phyloP scores from a whole-genome alignment of 1,139 yeast genomes.

The Kodamaea anthophila region DNA sequence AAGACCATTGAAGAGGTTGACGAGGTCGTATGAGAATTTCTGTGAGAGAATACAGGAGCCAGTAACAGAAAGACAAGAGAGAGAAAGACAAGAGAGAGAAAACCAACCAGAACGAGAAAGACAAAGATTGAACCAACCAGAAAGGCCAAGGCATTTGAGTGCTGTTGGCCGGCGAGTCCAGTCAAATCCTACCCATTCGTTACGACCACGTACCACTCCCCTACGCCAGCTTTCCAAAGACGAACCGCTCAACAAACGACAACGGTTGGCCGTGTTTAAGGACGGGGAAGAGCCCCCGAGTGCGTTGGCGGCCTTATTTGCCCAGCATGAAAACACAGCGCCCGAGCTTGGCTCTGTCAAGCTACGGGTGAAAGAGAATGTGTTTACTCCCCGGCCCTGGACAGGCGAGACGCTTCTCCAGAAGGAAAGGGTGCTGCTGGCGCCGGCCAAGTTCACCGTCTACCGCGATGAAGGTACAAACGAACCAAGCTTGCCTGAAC shows the following conservation, averaged over 20 bases:
- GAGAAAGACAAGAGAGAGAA: too few species aligned
- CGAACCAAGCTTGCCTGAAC: neutral
- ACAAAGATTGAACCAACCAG: too few species aligned
- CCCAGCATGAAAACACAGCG: constrained; percentile 14
- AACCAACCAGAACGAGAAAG: too few species aligned
- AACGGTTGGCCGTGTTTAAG: constrained; percentile 25
- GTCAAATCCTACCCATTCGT: too few species aligned
- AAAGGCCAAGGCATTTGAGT: too few species aligned
- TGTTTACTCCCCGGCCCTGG: constrained; percentile 56
- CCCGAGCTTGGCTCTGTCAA: constrained; percentile 44
- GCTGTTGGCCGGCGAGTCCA: too few species aligned
- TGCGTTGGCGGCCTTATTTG: constrained; percentile 27
- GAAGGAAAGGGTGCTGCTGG: constrained; percentile 11
- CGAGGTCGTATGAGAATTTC: constrained; percentile 45
- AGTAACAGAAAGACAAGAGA: too few species aligned
- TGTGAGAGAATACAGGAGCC: constrained; percentile 20
- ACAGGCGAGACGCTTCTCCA: constrained; percentile 54
- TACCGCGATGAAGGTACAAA: constrained; percentile 26
- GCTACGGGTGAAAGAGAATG: constrained; percentile 61
- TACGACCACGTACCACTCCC: constrained; percentile 13
- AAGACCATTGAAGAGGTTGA: constrained; percentile 55
- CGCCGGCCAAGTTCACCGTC: constrained; percentile 27
- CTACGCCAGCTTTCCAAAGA: constrained; percentile 9
- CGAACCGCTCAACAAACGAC: constrained; percentile 13
- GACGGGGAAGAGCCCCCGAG: constrained; percentile 19